Evolutionary conservation across 1,284 basidiomycete species (phyloP), one percentile per base, ranked within the genome.

Genomic region (Cystobasidiaceae sp.): DNA sequence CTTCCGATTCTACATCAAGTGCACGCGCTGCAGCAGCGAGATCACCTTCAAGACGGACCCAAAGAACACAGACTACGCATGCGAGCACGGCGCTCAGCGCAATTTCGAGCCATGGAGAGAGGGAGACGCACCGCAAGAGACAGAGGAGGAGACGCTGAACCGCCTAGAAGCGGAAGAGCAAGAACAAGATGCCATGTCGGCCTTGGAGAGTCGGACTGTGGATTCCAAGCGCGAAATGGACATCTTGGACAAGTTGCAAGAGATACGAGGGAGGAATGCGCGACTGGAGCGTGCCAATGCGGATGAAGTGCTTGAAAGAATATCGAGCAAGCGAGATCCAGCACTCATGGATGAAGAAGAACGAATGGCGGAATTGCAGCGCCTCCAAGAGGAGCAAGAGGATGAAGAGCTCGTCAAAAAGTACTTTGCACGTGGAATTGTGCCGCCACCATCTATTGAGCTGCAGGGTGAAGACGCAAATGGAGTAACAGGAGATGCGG

Each of bases 31-130:
- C 76, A 96, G 92, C 1, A 89, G 93, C 7, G 96, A 99, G 77
- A 97, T 99, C 71, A 98, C 96, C 0, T 99, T 99, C 85, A 97
- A 97, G 78, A 98, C 94, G 0, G 96, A 98, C 76, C 96, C 94
- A 8, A 94, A 94, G 82, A 97, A 96, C 74, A 94, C 92, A 1
- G 93, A 97, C 77, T 97, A 96, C 73, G 71, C 82, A 13, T 89
- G 89, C 41, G 93, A 97, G 77, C 92, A 94, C 74, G 93, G 93
- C 33, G 93, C 93, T 27, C 90, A 87, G 7, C 85, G 93, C 19
- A 97, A 96, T 75, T 96, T 94, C 74, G 93, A 97, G 77, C 89
- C 89, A 13, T 92, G 90, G 89, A 78, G 90, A 72, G 89, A 90
- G 64, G 87, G 89, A 75, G 75, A 81, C n/a, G n/a, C n/a, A n/a